Conservation (phyloP, 179 eudicot genomes). For the Actinidia chinensis region DNA sequence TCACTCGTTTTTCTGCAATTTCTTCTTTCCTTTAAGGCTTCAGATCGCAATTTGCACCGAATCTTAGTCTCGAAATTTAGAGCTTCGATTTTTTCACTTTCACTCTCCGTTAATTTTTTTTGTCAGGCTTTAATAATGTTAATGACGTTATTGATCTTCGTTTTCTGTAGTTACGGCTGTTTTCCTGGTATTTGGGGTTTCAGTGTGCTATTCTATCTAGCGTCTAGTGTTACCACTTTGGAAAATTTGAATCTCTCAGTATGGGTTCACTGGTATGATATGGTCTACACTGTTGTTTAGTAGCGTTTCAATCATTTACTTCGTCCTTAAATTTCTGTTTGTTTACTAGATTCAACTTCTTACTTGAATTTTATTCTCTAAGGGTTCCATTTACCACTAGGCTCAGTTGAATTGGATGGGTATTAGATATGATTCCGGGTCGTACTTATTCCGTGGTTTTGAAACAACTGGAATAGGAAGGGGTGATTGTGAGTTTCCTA, state of each 20-base stretch:
- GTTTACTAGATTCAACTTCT: not conserved
- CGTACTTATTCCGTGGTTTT: not conserved
- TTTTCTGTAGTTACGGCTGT: not conserved
- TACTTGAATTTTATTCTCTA: not conserved
- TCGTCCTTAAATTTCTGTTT: not conserved
- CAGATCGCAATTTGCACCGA: constrained; percentile 17
- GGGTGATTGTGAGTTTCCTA: not conserved
- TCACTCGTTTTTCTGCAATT: not conserved
- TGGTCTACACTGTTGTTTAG: not conserved
- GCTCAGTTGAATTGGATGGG: not conserved
- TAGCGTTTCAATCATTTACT: not conserved
- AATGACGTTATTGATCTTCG: not conserved
- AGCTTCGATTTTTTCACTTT: not conserved
- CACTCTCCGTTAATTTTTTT: not conserved
- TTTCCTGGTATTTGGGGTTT: not conserved
- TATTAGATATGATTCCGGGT: not conserved
- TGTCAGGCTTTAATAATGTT: not conserved
- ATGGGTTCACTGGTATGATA: not conserved
- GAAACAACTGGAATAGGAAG: too few species aligned
- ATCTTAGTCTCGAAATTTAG: not conserved
- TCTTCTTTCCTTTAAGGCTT: not conserved
- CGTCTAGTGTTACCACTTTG: not conserved
- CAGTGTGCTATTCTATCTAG: constrained; percentile 2
- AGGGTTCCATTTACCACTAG: not conserved
- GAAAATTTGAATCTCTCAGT: not conserved